phyloP scores from a whole-genome alignment of 306 rosid species.

The Glycyrrhiza uralensis region DNA sequence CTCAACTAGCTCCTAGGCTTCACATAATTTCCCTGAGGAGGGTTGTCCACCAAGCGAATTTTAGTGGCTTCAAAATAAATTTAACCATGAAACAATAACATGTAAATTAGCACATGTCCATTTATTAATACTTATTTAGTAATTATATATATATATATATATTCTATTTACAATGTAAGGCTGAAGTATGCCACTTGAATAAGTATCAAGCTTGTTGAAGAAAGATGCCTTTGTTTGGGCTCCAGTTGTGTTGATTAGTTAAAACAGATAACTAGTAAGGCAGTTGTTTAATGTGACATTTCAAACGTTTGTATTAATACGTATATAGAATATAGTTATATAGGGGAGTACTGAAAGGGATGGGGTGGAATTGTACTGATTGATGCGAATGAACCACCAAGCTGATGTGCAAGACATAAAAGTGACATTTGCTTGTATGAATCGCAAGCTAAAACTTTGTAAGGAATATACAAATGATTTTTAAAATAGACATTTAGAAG shows the following conservation, averaged over 20 bases:
- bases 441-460: slow-evolving; percentile 87
- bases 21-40: no score
- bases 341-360: slow-evolving; percentile 41
- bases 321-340: slow-evolving; percentile 30
- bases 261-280: slow-evolving; percentile 2
- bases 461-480: slow-evolving; percentile 59
- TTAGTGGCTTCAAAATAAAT: no score
- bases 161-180: not conserved
- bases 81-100: not conserved
- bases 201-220: slow-evolving; percentile 18
- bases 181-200: not conserved
- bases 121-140: not conserved
- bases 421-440: slow-evolving; percentile 89
- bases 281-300: slow-evolving; percentile 25
- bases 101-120: not conserved
- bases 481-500: slow-evolving; percentile 44
- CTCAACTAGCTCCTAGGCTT: no score
- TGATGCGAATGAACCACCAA: slow-evolving; percentile 80
- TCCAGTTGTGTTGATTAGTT: slow-evolving; percentile 14
- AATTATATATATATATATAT: no score
- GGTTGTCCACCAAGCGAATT: no score
- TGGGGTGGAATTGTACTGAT: slow-evolving; percentile 43
- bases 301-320: slow-evolving; percentile 30
- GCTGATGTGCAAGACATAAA: slow-evolving; percentile 60
- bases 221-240: slow-evolving; percentile 18